These are phyloP conservation scores for Kodamaea fukazawae DNA, from an alignment of 805 yeast species.

Conservation along the genomic window DNA sequence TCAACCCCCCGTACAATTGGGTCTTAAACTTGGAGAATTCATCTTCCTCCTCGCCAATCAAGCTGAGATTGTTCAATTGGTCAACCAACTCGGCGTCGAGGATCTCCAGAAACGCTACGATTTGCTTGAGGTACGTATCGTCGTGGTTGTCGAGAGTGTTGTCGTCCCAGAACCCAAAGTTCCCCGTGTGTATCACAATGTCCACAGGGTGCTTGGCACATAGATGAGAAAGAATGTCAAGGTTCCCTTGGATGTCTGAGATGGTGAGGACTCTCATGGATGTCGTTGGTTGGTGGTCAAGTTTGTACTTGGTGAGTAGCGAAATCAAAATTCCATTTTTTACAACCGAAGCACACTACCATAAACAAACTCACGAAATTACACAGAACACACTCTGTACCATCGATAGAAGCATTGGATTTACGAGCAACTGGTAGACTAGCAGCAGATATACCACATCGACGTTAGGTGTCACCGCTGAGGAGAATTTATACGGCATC, in stretches of 20 bases:
- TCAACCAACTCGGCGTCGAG: slow-evolving; percentile 48
- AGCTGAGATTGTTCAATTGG: slow-evolving; percentile 45
- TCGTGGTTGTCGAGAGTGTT: slow-evolving; percentile 52
- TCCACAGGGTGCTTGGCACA: slow-evolving; percentile 16
- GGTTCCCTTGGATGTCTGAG: slow-evolving; percentile 31
- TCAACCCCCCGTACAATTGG: slow-evolving; percentile 7
- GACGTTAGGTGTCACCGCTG: too few relatives aligned
- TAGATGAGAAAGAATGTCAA: slow-evolving; percentile 16
- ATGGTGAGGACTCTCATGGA: slow-evolving; percentile 18
- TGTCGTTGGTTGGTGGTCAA: neutral
- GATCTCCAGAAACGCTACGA: slow-evolving; percentile 64
- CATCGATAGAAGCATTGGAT: too few relatives aligned
- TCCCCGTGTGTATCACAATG: slow-evolving; percentile 21
- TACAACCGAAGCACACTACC: too few relatives aligned
- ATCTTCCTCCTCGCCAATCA: slow-evolving; percentile 9
- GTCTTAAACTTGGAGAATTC: slow-evolving; percentile 11
- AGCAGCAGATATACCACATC: neutral
- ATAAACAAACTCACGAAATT: too few relatives aligned
- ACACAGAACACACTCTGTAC: too few relatives aligned
- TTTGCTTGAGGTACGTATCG: slow-evolving; percentile 55
- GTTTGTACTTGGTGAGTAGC: too few relatives aligned
- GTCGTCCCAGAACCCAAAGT: slow-evolving; percentile 61
- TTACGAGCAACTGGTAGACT: too few relatives aligned
- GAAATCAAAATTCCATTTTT: too few relatives aligned
- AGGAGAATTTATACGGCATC: too few relatives aligned